Conservation (phyloP, 305 asterid species). For the Fraxinus sp. region DNA sequence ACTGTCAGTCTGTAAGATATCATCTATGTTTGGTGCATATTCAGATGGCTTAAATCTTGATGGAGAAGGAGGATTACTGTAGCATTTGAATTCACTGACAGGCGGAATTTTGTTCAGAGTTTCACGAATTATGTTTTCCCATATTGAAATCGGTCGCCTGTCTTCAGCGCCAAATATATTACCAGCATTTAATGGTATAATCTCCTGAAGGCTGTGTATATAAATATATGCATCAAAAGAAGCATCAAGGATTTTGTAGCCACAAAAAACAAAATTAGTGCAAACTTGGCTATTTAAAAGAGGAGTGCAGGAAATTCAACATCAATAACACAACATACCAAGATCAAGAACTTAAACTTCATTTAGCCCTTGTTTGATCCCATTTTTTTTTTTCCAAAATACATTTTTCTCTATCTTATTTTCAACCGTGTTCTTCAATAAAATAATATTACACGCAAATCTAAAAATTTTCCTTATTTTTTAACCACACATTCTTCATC, state of each 20-base stretch:
- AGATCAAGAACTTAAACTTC: background rate
- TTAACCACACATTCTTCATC: too few relatives aligned
- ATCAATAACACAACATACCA: background rate
- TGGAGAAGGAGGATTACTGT: slow-evolving; percentile 90
- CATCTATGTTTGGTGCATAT: slow-evolving; percentile 65
- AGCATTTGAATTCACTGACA: slow-evolving; percentile 61
- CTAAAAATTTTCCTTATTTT: too few relatives aligned
- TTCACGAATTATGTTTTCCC: slow-evolving; percentile 89
- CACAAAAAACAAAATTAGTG: background rate
- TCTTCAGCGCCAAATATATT: slow-evolving; percentile 93
- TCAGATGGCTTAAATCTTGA: slow-evolving; percentile 74
- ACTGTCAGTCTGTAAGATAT: slow-evolving; percentile 64
- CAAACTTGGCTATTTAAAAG: background rate
- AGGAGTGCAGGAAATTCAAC: background rate
- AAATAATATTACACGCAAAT: too few relatives aligned
- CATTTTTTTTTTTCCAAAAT: too few relatives aligned
- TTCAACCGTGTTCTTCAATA: too few relatives aligned
- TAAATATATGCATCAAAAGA: background rate
- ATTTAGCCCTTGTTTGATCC: background rate
- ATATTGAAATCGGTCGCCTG: slow-evolving; percentile 70
- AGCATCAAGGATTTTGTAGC: background rate
- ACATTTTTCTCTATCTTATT: too few relatives aligned
- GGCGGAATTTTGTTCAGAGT: slow-evolving; percentile 70
- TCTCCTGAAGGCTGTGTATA: slow-evolving; percentile 80
- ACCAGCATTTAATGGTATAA: slow-evolving; percentile 91